phyloP scores from a whole-genome alignment of 306 rosid species.

The Inga leiocalycina region DNA sequence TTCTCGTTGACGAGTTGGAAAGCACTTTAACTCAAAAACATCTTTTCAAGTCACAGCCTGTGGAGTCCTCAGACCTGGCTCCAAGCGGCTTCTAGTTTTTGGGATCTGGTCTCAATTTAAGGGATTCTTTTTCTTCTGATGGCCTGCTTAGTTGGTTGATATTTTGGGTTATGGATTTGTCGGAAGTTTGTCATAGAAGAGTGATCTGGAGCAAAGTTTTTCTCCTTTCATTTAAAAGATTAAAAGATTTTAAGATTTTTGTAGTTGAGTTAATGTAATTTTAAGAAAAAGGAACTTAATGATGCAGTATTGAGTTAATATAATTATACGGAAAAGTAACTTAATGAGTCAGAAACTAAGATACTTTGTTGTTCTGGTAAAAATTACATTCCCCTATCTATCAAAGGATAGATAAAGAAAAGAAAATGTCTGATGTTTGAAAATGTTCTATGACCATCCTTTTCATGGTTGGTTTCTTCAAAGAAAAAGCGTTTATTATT shows the following conservation, averaged over 20 bases:
- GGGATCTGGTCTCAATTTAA: slow-evolving; percentile 7
- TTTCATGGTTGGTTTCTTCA: background rate
- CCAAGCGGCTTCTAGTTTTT: background rate
- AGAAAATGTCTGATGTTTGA: background rate
- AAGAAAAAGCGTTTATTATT: slow-evolving; percentile 1
- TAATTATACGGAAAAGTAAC: slow-evolving; percentile 2
- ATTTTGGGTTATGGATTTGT: slow-evolving; percentile 23
- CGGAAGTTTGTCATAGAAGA: background rate
- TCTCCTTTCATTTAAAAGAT: slow-evolving; percentile 3
- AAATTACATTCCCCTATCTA: background rate
- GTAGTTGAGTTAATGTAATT: background rate
- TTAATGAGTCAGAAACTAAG: background rate
- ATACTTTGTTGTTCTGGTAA: slow-evolving; percentile 16
- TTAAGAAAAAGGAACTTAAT: background rate
- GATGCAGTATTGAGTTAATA: background rate
- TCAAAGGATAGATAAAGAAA: background rate
- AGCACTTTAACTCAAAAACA: background rate
- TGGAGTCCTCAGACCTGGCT: background rate
- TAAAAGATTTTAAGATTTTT: slow-evolving; percentile 5
- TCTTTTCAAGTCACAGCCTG: slow-evolving; percentile 1
- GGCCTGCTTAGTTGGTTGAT: background rate
- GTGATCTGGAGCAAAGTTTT: slow-evolving; percentile 4
- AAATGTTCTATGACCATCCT: background rate
- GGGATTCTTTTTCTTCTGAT: background rate
- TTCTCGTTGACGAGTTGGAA: background rate